Base-by-base conservation (phyloP, 345 rosid species). In the Moringa oleifera region DNA sequence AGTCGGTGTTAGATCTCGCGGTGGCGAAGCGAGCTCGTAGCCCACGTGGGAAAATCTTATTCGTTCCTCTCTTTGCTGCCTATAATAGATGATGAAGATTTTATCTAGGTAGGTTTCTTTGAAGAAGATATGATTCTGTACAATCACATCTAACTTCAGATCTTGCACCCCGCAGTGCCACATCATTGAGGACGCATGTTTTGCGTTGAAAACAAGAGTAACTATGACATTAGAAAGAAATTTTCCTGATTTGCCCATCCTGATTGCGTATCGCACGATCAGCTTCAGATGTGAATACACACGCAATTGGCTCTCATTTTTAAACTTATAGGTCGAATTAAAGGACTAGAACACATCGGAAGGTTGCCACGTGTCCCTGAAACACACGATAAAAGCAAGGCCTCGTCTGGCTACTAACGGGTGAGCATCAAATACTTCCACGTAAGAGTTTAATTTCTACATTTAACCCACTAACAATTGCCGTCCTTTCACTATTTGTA, bases 1-100 rank as follows among this genome's bases (percentile, higher is more conserved):
- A 69, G 68, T 68, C 82, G 69, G 74, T 68, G 75, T 49, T 25
- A 18, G 66, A 74, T 74, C 71, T 33, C 20, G 47, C 75, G 74
- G 85, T 59, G 72, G 71, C 41, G 71, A 65, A 53, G 65, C 54
- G 64, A 62, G 63, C 58, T 57, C 10, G 61, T 0, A 2, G 8
- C 8, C 21, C 5, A 67, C 53, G 73, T 77, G 82, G 70, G 78
- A 20, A 0, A 0, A 45, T 59, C 6, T 51, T 0, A 70, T 68
- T 65, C 57, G 78, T 20, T 6, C 0, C 0, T 36, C 0, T 18
- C 12, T 20, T 33, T 66, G 71, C 60, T 20, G 41, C 67, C 18
- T 51, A 63, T 41, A 51, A 23, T 67, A 36, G 25, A 37, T 51
- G 25, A 23, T 51, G 52, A 52, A 67, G 55, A 37, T 53, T 21